Conservation (phyloP, 306 rosid genomes). For the Mimosa bimucronata region DNA sequence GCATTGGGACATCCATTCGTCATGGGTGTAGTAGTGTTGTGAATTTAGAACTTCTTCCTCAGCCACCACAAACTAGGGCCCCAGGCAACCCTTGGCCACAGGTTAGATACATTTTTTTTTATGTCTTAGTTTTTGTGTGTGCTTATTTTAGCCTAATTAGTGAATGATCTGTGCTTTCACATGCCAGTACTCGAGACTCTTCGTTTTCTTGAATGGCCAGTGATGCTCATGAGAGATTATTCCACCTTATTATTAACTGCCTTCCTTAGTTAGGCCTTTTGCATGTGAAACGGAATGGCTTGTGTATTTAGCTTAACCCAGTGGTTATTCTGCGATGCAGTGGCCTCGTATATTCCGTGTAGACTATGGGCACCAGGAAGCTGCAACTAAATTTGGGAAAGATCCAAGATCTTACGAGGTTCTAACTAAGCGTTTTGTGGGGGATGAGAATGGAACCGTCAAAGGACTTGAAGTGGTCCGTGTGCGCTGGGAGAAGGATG, state of each 20-base stretch:
- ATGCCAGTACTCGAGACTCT: background rate
- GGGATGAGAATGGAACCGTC: constrained; percentile 80
- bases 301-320: constrained; percentile 10
- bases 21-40: constrained; percentile 77
- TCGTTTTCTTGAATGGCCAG: background rate
- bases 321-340: constrained; percentile 51
- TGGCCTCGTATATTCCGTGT: constrained; percentile 97
- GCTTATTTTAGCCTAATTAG: background rate
- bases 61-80: constrained; percentile 86
- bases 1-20: constrained; percentile 94
- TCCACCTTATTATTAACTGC: background rate
- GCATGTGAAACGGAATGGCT: background rate
- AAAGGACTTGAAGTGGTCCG: constrained; percentile 87
- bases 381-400: constrained; percentile 83
- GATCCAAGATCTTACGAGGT: constrained; percentile 96
- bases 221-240: background rate
- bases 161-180: background rate
- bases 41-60: constrained; percentile 81
- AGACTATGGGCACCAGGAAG: constrained; percentile 98
- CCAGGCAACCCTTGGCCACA: constrained; percentile 97
- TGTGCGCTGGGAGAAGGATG: constrained; percentile 92
- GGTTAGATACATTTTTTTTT: constrained; percentile 39
- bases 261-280: constrained; percentile 1
- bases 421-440: constrained; percentile 86
- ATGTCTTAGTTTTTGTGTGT: background rate